Conservation (phyloP, 805 yeast species). For the Metschnikowia drakensbergensis region DNA sequence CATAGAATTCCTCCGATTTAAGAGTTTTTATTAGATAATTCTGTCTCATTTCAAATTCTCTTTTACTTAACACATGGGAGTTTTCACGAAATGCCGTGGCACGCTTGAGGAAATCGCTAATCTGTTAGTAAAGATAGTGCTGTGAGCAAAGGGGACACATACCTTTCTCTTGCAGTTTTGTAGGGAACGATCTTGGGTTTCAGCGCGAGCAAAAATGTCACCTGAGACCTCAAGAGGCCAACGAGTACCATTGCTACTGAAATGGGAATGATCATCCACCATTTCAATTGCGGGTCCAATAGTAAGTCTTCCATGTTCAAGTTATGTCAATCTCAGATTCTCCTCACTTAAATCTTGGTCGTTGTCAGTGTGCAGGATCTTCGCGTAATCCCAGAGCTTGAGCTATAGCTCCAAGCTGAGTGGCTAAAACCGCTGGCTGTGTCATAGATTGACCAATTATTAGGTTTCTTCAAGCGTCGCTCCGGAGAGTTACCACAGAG, state of each 20-base stretch:
- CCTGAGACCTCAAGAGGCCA: constrained; percentile 70
- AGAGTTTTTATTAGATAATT: constrained; percentile 45
- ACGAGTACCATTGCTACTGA: constrained; percentile 85
- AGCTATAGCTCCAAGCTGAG: background rate
- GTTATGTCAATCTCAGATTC: background rate
- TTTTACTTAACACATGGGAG: constrained; percentile 45
- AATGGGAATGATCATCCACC: constrained; percentile 91
- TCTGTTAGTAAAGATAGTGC: constrained; percentile 9
- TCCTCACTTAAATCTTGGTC: background rate
- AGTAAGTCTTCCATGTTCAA: constrained; percentile 5
- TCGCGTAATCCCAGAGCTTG: background rate
- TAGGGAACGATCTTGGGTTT: constrained; percentile 51
- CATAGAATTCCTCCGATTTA: constrained; percentile 51
- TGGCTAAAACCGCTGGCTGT: background rate
- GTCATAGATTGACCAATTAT: background rate
- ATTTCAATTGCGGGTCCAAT: constrained; percentile 76
- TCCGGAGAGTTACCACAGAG: too few relatives aligned
- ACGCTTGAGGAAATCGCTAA: constrained; percentile 53
- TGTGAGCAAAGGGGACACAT: constrained; percentile 15
- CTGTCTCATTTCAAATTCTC: constrained; percentile 54
- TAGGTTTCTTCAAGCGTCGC: too few relatives aligned
- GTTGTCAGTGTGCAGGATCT: background rate
- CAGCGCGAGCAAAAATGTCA: constrained; percentile 58
- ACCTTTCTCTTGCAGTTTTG: constrained; percentile 49
- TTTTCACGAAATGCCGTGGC: constrained; percentile 57